Base-by-base conservation (phyloP, 805 yeast species). In the Blastobotrys terrestris region DNA sequence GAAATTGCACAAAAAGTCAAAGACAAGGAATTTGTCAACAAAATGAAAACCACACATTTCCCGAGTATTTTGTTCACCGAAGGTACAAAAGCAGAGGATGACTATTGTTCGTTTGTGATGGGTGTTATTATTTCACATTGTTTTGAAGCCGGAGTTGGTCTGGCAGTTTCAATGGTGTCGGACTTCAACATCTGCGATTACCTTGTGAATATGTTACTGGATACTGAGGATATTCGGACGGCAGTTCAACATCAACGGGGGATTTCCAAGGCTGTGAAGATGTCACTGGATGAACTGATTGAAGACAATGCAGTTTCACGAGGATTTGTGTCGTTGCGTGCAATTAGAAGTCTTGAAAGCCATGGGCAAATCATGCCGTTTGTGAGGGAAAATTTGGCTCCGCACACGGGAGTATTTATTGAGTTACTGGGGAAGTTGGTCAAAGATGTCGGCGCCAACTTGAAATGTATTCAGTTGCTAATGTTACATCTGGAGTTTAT, bases 121-220 rank as follows among this genome's bases (percentile, higher is more conserved):
- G 53, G 48, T 2, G 39, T 50, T 31, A 31, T 55, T 11, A 18
- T 54, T 5, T 31, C 48, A 14, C 31, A 48, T 3, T 42, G 53
- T 39, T 44, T 58, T 19, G 40, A 49, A 15, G 58, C 51, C 6
- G 55, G 56, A 11, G 44, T 39, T 6, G 59, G 54, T 18, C 46
- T 52, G 13, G 56, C 55, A 6, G 52, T 46, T 2, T 16, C 51
- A 14, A n/a, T 53, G 14, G 31, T 56, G 11, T 26, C 42, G 3
- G n/a, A 43, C 11, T 41, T 49, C n/a, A 11, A 35, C 4, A 31
- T 47, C 7, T 41, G 54, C 14, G 53, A 49, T 2, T 41, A 41
- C 3, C 16, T 56, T 13, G 40, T 50, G 5, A 3, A 19, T 15
- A 53, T 57, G 59, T 19, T 53, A 20, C 16, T 21, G 15, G 55